These are phyloP conservation scores for Talinum fruticosum DNA, from an alignment of 148 eudicot species.

Conservation along the genomic window DNA sequence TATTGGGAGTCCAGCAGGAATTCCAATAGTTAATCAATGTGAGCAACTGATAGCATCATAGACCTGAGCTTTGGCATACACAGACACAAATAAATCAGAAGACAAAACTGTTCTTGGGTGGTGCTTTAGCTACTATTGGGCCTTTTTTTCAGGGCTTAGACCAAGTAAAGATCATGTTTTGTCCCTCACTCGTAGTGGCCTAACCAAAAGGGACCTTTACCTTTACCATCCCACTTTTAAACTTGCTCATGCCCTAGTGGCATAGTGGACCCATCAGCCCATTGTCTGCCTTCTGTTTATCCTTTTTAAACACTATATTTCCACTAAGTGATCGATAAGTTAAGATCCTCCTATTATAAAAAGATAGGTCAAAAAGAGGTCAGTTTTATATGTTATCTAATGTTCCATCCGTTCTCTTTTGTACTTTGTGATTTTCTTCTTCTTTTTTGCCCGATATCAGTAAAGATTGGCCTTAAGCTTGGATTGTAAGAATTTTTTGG, in stretches of 20 bases:
- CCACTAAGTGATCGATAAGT: constrained; percentile 7
- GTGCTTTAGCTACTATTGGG: constrained; percentile 19
- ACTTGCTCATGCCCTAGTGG: constrained; percentile 26
- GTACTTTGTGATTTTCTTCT: background rate
- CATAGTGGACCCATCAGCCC: constrained; percentile 30
- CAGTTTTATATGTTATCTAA: constrained; percentile 22
- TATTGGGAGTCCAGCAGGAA: constrained; percentile 29
- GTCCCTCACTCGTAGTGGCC: constrained; percentile 18
- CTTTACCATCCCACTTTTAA: constrained; percentile 36
- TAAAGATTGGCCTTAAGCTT: background rate
- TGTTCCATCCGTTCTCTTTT: constrained; percentile 3
- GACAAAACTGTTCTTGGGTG: constrained; percentile 11
- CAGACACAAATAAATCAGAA: constrained; percentile 26
- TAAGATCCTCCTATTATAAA: constrained; percentile 12
- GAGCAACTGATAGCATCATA: constrained; percentile 15
- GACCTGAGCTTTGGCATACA: constrained; percentile 14
- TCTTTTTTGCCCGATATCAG: background rate
- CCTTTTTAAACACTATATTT: constrained; percentile 5
- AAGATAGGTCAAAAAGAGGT: constrained; percentile 20
- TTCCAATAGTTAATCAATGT: constrained; percentile 6
- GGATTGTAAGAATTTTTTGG: background rate
- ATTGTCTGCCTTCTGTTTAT: background rate
- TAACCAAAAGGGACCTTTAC: constrained; percentile 19
- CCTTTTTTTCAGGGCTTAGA: constrained; percentile 19
- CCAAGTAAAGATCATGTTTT: constrained; percentile 18